Evolutionary conservation across 495 filamentous ascomycete species (phyloP), one percentile per base, ranked within the genome.

Genomic region (Aspergillus hancockii): DNA sequence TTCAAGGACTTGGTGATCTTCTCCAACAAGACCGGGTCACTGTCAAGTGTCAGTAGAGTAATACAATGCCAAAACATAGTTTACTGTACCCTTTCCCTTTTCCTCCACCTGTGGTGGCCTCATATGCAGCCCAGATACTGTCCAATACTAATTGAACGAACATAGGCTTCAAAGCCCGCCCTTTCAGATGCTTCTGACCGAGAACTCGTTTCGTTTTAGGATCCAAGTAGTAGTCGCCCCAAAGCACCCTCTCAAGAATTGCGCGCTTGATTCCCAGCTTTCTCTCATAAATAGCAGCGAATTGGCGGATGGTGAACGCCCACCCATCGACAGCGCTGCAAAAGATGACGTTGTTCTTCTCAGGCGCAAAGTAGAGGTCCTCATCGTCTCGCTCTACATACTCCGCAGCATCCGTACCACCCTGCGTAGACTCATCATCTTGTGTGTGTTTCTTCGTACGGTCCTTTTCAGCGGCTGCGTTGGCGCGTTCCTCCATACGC

Each of bases 331-430:
- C 88, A 28, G 94, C 94, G 67, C 92, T 97, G 77, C 92, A 90
- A 65, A 99, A 99, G 58, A 99, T 97, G 69, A 99, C 94, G 67
- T 99, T 99, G 63, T 97, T 94, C 66, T 93, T 96, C 70, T 98
- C 95, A 0, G 94, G 94, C 9, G 93, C 91, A 75, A 99, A 99
- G 71, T 99, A 99, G 34, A 99, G 83, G 69, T 96, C 93, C 65
- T 98, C 94, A 69, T 99, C 94, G 67, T 98, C 94, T 64, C 85
- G 88, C 67, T 97, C 94, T 69, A 97, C 87, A 59, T 90, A 99
- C 54, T 90, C 84, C 1, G 75, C 67, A 6, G 72, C 71, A 10
- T 78, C 78, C 25, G 60, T 68, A 32, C 71, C 66, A 16, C 58
- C 67, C 14, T 67, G 71, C 6, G 65, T 66, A 14, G 83, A 71